phyloP scores from a whole-genome alignment of 2,329 filamentous ascomycete genomes.

The Periconia macrospinosa region DNA sequence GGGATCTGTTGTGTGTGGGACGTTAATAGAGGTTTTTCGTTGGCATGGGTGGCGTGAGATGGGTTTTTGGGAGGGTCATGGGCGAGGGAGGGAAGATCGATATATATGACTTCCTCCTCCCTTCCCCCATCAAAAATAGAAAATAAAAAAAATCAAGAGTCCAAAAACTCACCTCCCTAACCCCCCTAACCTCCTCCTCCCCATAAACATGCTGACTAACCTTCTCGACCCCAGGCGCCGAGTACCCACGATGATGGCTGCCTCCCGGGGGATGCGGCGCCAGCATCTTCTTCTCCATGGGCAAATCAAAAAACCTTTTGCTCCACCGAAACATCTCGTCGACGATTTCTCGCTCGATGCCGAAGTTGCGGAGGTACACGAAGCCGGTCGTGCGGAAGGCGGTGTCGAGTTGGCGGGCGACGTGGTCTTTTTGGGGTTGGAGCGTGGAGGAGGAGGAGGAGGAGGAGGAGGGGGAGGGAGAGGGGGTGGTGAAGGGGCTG shows the following conservation, averaged over 20 bases:
- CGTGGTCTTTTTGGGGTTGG: constrained; percentile 16
- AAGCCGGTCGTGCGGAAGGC: constrained; percentile 46
- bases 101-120: neutral
- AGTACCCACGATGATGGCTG: constrained; percentile 46
- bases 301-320: constrained; percentile 43
- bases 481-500: constrained; percentile 11
- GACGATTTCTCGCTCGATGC: constrained; percentile 32
- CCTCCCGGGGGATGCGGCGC: constrained; percentile 45
- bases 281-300: constrained; percentile 37
- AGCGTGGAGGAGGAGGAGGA: too few relatives aligned
- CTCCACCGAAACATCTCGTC: constrained; percentile 31
- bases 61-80: neutral
- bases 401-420: constrained; percentile 40
- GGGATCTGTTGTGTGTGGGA: constrained; percentile 13
- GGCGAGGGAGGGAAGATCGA: neutral
- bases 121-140: neutral
- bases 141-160: neutral
- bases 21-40: neutral
- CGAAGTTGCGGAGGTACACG: constrained; percentile 47
- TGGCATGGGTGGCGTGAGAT: neutral
- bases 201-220: constrained; percentile 35
- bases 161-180: constrained; percentile 15
- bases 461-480: too few relatives aligned
- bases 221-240: constrained; percentile 41
- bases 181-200: constrained; percentile 14